Evolutionary conservation across 257 asterid species (phyloP).

Genomic region (Solanum chilense): DNA sequence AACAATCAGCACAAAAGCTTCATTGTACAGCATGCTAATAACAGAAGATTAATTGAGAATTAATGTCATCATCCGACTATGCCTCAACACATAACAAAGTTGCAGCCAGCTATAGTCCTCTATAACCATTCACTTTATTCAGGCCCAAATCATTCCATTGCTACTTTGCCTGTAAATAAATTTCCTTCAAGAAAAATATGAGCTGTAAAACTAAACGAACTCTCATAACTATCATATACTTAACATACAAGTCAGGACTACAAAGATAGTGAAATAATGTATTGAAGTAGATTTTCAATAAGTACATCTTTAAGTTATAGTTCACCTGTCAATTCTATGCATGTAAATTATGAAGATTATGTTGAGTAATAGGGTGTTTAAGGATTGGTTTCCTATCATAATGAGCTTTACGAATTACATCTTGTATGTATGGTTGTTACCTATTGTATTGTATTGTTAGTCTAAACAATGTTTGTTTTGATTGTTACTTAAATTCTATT

Average conservation of each 20-base stretch:
- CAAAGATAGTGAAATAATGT: not conserved
- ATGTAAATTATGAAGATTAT: too few species aligned
- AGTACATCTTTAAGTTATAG: not conserved
- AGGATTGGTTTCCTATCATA: not conserved
- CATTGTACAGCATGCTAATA: not conserved
- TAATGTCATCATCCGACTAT: not conserved
- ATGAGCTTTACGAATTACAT: not conserved
- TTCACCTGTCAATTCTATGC: not conserved
- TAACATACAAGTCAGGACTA: not conserved
- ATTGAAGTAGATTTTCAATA: not conserved
- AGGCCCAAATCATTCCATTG: not conserved
- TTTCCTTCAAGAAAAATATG: not conserved
- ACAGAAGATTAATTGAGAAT: not conserved
- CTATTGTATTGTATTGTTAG: too few species aligned
- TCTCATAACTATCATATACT: not conserved
- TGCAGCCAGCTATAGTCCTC: not conserved
- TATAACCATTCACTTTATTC: not conserved
- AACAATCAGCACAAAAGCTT: not conserved
- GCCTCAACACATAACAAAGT: not conserved
- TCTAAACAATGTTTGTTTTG: too few species aligned
- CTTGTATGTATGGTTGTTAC: too few species aligned
- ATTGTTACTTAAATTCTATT: too few species aligned
- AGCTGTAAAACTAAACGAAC: not conserved
- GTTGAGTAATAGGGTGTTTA: not conserved
- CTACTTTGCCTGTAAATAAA: not conserved